phyloP scores from a whole-genome alignment of 2,329 filamentous ascomycete species.

The Botrytis fragariae region DNA sequence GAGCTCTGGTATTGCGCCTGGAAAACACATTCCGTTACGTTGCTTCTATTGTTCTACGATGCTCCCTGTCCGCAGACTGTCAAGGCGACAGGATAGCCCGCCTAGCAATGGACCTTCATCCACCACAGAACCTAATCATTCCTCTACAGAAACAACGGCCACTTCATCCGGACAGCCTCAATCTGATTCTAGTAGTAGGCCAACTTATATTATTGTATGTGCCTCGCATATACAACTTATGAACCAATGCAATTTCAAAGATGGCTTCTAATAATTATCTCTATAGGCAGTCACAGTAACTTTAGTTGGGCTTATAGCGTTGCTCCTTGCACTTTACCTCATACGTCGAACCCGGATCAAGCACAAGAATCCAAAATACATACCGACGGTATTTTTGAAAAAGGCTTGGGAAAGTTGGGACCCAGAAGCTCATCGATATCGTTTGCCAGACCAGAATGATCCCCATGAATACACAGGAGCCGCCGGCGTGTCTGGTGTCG shows the following conservation, averaged over 20 bases:
- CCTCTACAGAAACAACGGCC: slow-evolving; percentile 1
- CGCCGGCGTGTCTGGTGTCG: slow-evolving; percentile 11
- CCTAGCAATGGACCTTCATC: slow-evolving; percentile 11
- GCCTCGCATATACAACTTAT: background rate
- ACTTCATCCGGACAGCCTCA: background rate
- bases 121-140: background rate
- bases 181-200: background rate
- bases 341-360: slow-evolving; percentile 44
- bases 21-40: slow-evolving; percentile 1
- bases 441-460: slow-evolving; percentile 37
- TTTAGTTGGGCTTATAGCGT: slow-evolving; percentile 26
- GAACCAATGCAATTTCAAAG: background rate
- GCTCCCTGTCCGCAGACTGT: slow-evolving; percentile 2
- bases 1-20: slow-evolving; percentile 9
- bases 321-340: slow-evolving; percentile 27
- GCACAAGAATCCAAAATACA: slow-evolving; percentile 49
- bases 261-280: background rate
- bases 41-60: slow-evolving; percentile 17
- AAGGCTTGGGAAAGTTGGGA: slow-evolving; percentile 51
- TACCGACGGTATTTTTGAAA: slow-evolving; percentile 51
- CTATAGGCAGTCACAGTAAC: slow-evolving; percentile 22
- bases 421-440: slow-evolving; percentile 31
- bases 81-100: slow-evolving; percentile 16
- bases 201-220: slow-evolving; percentile 20
- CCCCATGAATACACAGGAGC: slow-evolving; percentile 43